Evolutionary conservation across 176 grass and related monocot species (phyloP), one percentile per base, ranked within the genome.

Genomic region (Zea luxurians): DNA sequence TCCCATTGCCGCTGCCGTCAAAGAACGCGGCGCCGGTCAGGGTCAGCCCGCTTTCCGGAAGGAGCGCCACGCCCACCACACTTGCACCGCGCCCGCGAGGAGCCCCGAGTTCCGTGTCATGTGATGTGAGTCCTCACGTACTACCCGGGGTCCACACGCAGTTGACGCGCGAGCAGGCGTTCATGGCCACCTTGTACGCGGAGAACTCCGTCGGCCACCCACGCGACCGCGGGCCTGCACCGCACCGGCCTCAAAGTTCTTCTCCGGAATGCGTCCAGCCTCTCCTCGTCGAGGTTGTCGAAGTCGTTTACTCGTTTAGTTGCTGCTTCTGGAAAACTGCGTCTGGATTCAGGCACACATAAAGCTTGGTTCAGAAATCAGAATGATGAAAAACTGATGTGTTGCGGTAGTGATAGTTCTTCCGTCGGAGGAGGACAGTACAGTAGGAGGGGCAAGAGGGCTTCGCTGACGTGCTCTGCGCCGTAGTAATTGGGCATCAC

Each of bases 41-140:
- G 27, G 90, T 90, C 21, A 84, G 59, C 11, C 76, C 45, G 13
- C 71, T 80, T 54, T 76, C 16, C 15, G 85, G 90, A 13, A 84
- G 68, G 61, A 90, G 20, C 18, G 88, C 90, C 2, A 87, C 76
- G 5, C 15, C 40, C 4, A 86, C 88, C 10, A 88, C 66, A 16
- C 6, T 55, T 2, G 38, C 38, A 4, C 38, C 38, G 38, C 38
- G 38, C 44, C 73, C 1, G 78, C 48, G 40, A 81, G 65, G 15
- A 68, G 27, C 10, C 89, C 89, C 17, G 71, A 82, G 57, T 81
- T 68, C n/a, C 35, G 18, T 3, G 83, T 88, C n/a, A 96, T 42
- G 36, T 90, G 82, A 96, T 42, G 36, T 90, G 82, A 1, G 79
- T 96, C 61, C 70, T 92, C 12, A 92, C 89, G 67, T 85, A 92